Evolutionary conservation across 1,139 yeast species (phyloP).

Genomic region (Saccharomyces pastorianus): DNA sequence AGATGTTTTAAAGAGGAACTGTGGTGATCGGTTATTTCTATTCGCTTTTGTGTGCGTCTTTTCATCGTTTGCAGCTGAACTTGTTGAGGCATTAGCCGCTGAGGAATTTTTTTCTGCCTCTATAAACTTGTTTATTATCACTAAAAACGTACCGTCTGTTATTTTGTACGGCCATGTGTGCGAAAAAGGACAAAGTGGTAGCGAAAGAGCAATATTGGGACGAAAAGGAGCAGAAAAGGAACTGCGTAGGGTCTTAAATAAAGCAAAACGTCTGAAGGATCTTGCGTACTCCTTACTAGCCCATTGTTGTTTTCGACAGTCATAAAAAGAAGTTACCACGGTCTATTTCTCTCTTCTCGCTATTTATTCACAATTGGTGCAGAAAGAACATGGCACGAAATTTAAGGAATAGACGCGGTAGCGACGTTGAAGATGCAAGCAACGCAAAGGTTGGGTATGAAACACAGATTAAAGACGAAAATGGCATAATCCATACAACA

Average conservation of each 20-base stretch:
- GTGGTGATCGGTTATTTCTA: background rate
- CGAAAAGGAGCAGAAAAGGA: background rate
- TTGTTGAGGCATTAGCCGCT: background rate
- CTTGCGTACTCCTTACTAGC: background rate
- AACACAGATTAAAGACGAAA: slow-evolving; percentile 22
- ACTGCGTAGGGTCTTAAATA: background rate
- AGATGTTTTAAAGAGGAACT: background rate
- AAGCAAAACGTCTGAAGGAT: background rate
- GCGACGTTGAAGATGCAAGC: slow-evolving; percentile 1
- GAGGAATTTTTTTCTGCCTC: background rate
- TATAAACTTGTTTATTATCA: background rate
- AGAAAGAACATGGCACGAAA: slow-evolving; percentile 19
- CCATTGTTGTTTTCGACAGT: background rate
- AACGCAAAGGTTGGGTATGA: slow-evolving; percentile 3
- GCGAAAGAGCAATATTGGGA: background rate
- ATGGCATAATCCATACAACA: slow-evolving; percentile 28
- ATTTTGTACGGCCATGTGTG: background rate
- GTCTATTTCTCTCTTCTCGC: background rate
- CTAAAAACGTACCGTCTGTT: background rate
- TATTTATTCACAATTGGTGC: background rate
- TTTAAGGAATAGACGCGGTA: slow-evolving; percentile 16
- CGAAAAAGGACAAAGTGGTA: background rate
- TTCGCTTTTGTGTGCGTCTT: background rate
- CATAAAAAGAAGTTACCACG: background rate
- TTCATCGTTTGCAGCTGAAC: background rate